phyloP scores from a whole-genome alignment of 305 asterid genomes.

The Fraxinus floribunda region DNA sequence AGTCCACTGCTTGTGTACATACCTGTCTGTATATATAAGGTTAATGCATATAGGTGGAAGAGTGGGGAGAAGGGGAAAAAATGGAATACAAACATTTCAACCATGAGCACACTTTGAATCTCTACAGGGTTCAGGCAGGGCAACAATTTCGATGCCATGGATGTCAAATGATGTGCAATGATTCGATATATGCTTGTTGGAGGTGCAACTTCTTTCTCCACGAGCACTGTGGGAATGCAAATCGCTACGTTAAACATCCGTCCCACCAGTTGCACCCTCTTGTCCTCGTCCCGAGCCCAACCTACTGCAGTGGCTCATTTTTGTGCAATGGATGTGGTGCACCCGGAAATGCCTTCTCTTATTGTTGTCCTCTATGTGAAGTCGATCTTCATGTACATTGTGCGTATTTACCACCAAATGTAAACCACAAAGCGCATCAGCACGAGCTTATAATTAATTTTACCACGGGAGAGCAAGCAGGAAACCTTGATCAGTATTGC shows the following conservation, averaged over 20 bases:
- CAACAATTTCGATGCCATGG: slow-evolving; percentile 56
- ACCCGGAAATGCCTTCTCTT: slow-evolving; percentile 52
- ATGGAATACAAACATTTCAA: slow-evolving; percentile 84
- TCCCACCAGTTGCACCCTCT: slow-evolving; percentile 57
- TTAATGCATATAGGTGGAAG: neutral
- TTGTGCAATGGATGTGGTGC: slow-evolving; percentile 61
- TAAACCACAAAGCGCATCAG: slow-evolving; percentile 40
- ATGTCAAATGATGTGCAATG: slow-evolving; percentile 42
- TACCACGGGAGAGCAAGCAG: slow-evolving; percentile 8
- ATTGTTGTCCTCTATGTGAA: slow-evolving; percentile 58
- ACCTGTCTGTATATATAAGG: neutral
- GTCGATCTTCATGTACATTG: slow-evolving; percentile 63
- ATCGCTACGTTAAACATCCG: slow-evolving; percentile 59
- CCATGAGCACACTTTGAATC: slow-evolving; percentile 51
- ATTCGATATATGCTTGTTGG: slow-evolving; percentile 60
- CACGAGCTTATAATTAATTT: slow-evolving; percentile 41
- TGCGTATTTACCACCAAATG: slow-evolving; percentile 50
- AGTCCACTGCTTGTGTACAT: slow-evolving; percentile 4
- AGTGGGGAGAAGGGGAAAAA: slow-evolving; percentile 14
- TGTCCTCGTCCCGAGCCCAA: slow-evolving; percentile 50
- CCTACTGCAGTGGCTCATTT: slow-evolving; percentile 64
- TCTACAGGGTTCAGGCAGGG: slow-evolving; percentile 38
- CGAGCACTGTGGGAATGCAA: slow-evolving; percentile 70
- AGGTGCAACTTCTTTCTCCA: slow-evolving; percentile 68
- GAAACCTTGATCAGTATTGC: slow-evolving; percentile 27